Conservation (phyloP, 2,329 filamentous ascomycete genomes). For the Neofusicoccum parvum region DNA sequence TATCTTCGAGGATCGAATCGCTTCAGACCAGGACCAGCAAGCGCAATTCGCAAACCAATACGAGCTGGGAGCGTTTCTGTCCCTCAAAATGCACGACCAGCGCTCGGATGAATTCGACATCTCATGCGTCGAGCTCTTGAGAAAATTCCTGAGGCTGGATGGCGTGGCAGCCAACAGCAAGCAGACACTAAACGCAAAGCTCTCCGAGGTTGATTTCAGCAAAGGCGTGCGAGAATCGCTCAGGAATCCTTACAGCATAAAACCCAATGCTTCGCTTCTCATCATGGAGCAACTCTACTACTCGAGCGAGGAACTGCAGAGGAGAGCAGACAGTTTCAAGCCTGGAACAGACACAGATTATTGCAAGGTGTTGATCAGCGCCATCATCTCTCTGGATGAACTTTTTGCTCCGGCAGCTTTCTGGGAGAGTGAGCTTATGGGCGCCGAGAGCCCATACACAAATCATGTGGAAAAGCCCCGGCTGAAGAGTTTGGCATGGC, state of each 20-base stretch:
- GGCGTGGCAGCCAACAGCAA: not conserved
- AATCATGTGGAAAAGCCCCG: no score
- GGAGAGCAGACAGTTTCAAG: no score
- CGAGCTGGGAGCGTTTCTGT: not conserved
- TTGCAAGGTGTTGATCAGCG: not conserved
- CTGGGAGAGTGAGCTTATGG: not conserved
- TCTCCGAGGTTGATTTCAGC: no score
- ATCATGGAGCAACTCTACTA: no score
- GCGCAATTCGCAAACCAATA: not conserved
- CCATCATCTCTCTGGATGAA: not conserved
- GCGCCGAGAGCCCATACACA: no score
- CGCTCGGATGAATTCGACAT: not conserved
- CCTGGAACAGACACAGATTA: not conserved
- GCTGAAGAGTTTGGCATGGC: no score
- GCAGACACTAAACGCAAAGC: no score
- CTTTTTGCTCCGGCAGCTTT: not conserved
- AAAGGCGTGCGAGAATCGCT: no score
- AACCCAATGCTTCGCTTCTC: no score
- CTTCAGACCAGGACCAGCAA: not conserved
- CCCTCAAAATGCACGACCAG: not conserved
- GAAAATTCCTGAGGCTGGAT: not conserved
- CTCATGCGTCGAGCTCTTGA: not conserved
- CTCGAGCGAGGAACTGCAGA: no score
- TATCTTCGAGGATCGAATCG: not conserved
- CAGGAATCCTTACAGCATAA: no score